Base-by-base conservation (phyloP, 179 eudicot species). In the Silene noctiflora region DNA sequence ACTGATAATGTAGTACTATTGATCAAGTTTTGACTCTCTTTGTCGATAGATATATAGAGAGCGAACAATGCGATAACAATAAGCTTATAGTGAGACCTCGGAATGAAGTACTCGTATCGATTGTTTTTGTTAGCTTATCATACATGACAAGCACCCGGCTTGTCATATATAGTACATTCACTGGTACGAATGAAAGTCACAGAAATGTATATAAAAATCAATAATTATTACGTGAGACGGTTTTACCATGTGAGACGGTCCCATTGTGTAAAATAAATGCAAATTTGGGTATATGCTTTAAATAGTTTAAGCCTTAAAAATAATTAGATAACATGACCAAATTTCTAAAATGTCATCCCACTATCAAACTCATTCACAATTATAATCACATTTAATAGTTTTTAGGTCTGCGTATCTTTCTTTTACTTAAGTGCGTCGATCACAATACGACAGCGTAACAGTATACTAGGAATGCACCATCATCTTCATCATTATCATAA, bases 381-480 rank as follows among this genome's bases (percentile, higher is more conserved):
- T 61, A 27, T 42, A 56, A 63, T 68, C 67, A 62, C 48, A 33
- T 21, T n/a, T 64, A 76, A 72, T 11, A 62, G 61, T 16, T 24
- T 46, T 65, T 81, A 76, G 80, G 83, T 76, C 59, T 62, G 31
- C 60, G 42, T 24, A 71, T 44, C 66, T 66, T 78, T 81, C 79
- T 69, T 76, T 67, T 31, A 75, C 72, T 27, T 76, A 53, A 76
- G 79, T 82, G 82, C 76, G 24, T 67, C 25, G 24, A 73, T 68
- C 69, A 73, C 72, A 79, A 24, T 76, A 67, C 70, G 77, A 75
- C 80, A 80, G 48, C 70, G 76, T 60, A 68, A 24, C 21, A 59
- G 56, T 65, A 59, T 76, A 31, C 66, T 42, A 72, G 71, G 72
- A 78, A 48, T 51, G 81, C 72, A 76, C 75, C 56, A 79, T 62